Evolutionary conservation across 441 rosid genomes (phyloP).

Genomic region (Arabidopsis hybrid): DNA sequence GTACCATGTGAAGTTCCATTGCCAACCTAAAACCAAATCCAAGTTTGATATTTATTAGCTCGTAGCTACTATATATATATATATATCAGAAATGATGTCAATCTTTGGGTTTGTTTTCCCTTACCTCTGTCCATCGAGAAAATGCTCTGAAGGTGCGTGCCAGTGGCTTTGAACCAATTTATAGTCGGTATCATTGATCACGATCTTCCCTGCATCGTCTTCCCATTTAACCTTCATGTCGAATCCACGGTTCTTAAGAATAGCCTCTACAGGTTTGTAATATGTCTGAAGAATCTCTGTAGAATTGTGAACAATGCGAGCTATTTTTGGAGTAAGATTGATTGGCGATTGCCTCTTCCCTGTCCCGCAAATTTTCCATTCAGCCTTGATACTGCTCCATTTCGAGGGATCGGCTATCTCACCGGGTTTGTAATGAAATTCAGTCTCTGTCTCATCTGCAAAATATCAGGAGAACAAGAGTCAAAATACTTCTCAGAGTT

Average conservation of each 20-base stretch:
- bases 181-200: slow-evolving; percentile 62
- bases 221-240: slow-evolving; percentile 44
- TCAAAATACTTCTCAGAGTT: neutral
- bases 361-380: slow-evolving; percentile 38
- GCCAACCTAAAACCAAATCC: slow-evolving; percentile 48
- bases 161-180: slow-evolving; percentile 67
- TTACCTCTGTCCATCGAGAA: slow-evolving; percentile 64
- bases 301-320: slow-evolving; percentile 31
- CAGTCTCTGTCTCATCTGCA: slow-evolving; percentile 33
- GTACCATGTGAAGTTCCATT: slow-evolving; percentile 74
- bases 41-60: slow-evolving; percentile 17
- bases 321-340: slow-evolving; percentile 39
- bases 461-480: neutral
- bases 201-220: slow-evolving; percentile 35
- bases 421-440: slow-evolving; percentile 38
- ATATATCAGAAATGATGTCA: neutral
- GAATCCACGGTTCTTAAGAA: slow-evolving; percentile 44
- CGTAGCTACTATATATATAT: too few species aligned
- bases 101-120: neutral
- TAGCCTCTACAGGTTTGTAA: slow-evolving; percentile 37
- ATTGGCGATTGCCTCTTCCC: slow-evolving; percentile 44
- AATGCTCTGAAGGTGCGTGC: slow-evolving; percentile 90
- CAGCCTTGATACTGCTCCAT: slow-evolving; percentile 31
- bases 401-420: slow-evolving; percentile 31
- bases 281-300: slow-evolving; percentile 36